These are phyloP conservation scores for Gymnopilus junonius DNA, from an alignment of 768 basidiomycete species.

Conservation along the genomic window DNA sequence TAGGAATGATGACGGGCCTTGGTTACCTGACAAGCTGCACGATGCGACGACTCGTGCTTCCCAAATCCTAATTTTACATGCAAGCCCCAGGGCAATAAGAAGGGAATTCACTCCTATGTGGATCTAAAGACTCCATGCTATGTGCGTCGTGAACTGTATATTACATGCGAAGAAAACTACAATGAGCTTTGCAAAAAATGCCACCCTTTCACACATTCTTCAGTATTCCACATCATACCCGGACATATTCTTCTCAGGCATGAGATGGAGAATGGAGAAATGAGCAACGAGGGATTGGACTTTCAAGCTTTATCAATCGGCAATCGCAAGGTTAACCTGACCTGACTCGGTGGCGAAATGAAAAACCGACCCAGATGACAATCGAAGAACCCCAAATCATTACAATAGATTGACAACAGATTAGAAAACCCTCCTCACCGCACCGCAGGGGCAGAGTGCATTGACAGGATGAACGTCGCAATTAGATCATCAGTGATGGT, in stretches of 20 bases:
- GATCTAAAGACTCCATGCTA: not conserved
- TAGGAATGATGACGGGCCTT: conserved; percentile 18
- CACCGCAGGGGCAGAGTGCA: not conserved
- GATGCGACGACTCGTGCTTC: not conserved
- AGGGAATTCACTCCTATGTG: not conserved
- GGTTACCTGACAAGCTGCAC: conserved; percentile 11
- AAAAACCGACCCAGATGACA: conserved; percentile 6
- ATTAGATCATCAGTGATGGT: conserved; percentile 9
- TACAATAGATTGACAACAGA: not conserved
- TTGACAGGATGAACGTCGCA: conserved; percentile 6
- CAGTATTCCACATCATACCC: conserved; percentile 1
- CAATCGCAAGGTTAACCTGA: conserved; percentile 7
- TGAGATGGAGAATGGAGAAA: conserved; percentile 16
- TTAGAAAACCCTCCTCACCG: not conserved
- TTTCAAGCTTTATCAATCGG: conserved; percentile 23
- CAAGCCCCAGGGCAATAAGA: conserved; percentile 10
- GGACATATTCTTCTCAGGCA: conserved; percentile 17
- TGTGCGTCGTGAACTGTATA: not conserved
- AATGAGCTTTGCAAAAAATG: not conserved
- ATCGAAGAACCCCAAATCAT: not conserved
- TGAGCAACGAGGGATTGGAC: not conserved
- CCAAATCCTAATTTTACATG: conserved; percentile 1
- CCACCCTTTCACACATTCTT: conserved; percentile 5
- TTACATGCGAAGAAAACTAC: not conserved
- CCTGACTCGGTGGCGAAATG: conserved; percentile 6